These are phyloP conservation scores for Magnusiomyces ingens DNA, from an alignment of 1,139 yeast species.

Conservation along the genomic window DNA sequence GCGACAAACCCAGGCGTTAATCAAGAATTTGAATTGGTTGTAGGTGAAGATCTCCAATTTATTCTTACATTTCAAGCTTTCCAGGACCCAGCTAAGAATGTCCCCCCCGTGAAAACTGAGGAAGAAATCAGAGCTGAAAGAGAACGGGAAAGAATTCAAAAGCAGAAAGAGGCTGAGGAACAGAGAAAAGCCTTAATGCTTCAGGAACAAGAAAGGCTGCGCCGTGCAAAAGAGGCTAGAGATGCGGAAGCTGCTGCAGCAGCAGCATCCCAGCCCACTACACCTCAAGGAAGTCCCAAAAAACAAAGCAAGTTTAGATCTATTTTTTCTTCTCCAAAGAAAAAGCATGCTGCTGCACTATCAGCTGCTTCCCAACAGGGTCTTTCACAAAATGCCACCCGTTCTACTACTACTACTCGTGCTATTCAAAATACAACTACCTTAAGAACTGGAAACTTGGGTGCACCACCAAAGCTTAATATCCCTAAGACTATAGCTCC, in stretches of 20 bases:
- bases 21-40: constrained; percentile 79
- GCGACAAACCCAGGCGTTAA: constrained; percentile 41
- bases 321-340: constrained; percentile 20
- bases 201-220: too few species aligned
- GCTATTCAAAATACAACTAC: neutral
- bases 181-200: neutral
- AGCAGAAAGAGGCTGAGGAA: neutral
- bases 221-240: too few species aligned
- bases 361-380: constrained; percentile 4
- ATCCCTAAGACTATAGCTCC: neutral
- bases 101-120: neutral
- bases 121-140: neutral
- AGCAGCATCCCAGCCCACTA: neutral
- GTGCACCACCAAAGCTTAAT: too few species aligned
- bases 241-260: neutral
- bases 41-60: constrained; percentile 54
- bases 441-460: neutral
- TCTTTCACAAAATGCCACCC: neutral
- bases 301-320: constrained; percentile 13
- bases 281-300: constrained; percentile 6
- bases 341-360: constrained; percentile 8
- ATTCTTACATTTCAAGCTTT: constrained; percentile 58
- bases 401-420: neutral
- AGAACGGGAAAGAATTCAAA: neutral
- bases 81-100: constrained; percentile 22